Evolutionary conservation across 768 basidiomycete species (phyloP), one percentile per base, ranked within the genome.

Genomic region (Lactifluus pinguis): DNA sequence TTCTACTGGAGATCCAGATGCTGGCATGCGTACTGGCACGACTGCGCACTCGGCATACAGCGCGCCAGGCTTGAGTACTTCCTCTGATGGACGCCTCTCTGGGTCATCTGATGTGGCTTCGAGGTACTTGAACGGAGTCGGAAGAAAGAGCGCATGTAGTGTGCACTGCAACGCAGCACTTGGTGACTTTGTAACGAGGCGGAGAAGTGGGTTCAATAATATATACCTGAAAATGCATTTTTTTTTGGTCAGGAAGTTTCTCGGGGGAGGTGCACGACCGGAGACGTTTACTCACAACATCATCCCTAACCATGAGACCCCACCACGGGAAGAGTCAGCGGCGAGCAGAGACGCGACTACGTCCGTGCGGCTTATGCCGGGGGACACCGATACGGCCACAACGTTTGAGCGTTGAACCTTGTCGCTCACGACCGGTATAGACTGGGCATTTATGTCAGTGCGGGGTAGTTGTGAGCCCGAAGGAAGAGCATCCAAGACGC

Each of bases 81-180:
- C 88, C 59, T 81, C 82, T 6, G 66, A 15, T 7, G 63, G 52
- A 32, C 34, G 25, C 9, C 42, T n/a, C 30, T 63, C 56, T 7
- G 63, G 39, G 49, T 64, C 50, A 7, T 69, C 54, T 0, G 69
- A 52, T 17, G 63, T 53, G 41, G 72, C 72, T 4, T 76, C 67
- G 29, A 77, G 68, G 44, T 78, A 73, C 71, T 88, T 89, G 74
- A 88, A 84, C 3, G 88, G 87, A 3, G 86, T 89, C 0, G 89
- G 89, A 15, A 92, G 79, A 70, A 89, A 93, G 14, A 95, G 79
- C 0, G 80, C 85, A 62, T 92, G 92, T 3, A 94, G 72, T n/a
- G 93, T 75, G 3, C 84, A 80, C 69, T 95, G 89, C n/a, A 88
- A 74, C 0, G 86, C 75, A 8, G 82, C 74, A 3, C 63, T 69